Evolutionary conservation across 2,329 filamentous ascomycete genomes (phyloP).

Genomic region (Scedosporium aurantiacum): DNA sequence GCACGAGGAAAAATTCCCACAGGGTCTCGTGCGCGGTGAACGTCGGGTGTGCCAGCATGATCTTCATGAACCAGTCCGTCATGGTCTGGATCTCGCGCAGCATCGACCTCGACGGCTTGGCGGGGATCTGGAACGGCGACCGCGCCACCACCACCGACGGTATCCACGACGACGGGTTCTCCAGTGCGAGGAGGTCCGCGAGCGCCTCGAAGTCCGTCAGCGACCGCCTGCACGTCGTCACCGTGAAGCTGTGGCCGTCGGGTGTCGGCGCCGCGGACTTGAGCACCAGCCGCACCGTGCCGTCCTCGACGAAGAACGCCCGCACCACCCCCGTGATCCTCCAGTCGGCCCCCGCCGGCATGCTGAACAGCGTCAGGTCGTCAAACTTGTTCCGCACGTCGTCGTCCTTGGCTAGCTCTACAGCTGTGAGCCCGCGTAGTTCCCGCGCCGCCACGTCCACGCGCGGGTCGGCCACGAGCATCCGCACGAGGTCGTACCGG

Average conservation of each 20-base stretch:
- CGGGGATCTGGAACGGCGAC: slow-evolving; percentile 86
- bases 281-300: slow-evolving; percentile 79
- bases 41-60: slow-evolving; percentile 77
- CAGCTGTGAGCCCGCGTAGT: slow-evolving; percentile 77
- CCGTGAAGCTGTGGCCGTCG: slow-evolving; percentile 69
- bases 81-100: slow-evolving; percentile 79
- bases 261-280: slow-evolving; percentile 88
- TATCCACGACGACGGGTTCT: slow-evolving; percentile 93
- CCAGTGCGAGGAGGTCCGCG: slow-evolving; percentile 68
- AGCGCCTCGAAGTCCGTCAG: slow-evolving; percentile 86
- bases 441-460: slow-evolving; percentile 81
- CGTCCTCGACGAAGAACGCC: slow-evolving; percentile 95
- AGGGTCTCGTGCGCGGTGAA: slow-evolving; percentile 95
- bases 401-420: slow-evolving; percentile 95
- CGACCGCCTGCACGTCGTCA: slow-evolving; percentile 86
- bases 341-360: slow-evolving; percentile 58
- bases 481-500: slow-evolving; percentile 81
- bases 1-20: slow-evolving; percentile 98
- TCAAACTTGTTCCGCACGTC: slow-evolving; percentile 95
- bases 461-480: slow-evolving; percentile 75
- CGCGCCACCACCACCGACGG: slow-evolving; percentile 67
- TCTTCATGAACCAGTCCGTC: slow-evolving; percentile 79
- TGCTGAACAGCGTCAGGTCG: slow-evolving; percentile 76
- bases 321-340: slow-evolving; percentile 87
- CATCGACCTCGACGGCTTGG: slow-evolving; percentile 77